Percentiles rank a stretch among this genome's conserved stretches.
These are phyloP conservation scores for Aspergillus glaucus DNA, from an alignment of 2,329 filamentous ascomycete genomes.

Conservation along the genomic window DNA sequence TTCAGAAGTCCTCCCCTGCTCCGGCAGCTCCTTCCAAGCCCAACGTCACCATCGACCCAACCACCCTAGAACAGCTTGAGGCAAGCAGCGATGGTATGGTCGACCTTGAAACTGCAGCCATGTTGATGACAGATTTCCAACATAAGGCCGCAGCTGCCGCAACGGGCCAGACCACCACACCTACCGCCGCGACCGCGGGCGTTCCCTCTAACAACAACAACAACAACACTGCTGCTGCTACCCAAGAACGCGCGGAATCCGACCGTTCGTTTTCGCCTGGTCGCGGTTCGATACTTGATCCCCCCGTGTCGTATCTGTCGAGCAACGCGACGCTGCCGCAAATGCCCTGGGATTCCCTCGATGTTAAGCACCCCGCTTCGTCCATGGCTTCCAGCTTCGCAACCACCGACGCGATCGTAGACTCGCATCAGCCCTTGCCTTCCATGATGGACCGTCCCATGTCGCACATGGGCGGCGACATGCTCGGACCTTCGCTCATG, in stretches of 20 bases:
- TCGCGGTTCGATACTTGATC: slow-evolving; percentile 66
- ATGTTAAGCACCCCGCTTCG: slow-evolving; percentile 69
- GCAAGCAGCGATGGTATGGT: slow-evolving; percentile 84
- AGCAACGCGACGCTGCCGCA: slow-evolving; percentile 76
- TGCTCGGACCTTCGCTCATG: slow-evolving; percentile 61
- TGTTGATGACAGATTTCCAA: slow-evolving; percentile 97
- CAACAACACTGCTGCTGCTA: too few species aligned
- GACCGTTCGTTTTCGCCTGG: slow-evolving; percentile 66
- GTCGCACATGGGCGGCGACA: slow-evolving; percentile 47
- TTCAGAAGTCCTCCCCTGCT: slow-evolving; percentile 32
- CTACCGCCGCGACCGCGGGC: too few species aligned
- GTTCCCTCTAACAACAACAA: too few species aligned
- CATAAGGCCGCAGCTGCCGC: slow-evolving; percentile 78
- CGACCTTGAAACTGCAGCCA: slow-evolving; percentile 93
- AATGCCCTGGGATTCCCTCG: slow-evolving; percentile 86
- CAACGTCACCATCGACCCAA: slow-evolving; percentile 73
- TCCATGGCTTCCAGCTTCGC: slow-evolving; percentile 62
- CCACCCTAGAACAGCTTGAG: slow-evolving; percentile 87
- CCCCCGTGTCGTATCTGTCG: slow-evolving; percentile 68
- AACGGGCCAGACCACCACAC: slow-evolving; percentile 37
- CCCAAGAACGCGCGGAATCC: slow-evolving; percentile 39
- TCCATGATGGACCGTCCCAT: slow-evolving; percentile 61
- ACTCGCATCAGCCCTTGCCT: slow-evolving; percentile 56
- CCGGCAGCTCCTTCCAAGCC: slow-evolving; percentile 61
- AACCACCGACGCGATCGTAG: slow-evolving; percentile 55